A percentile compares a stretch with the other conserved stretches of the same genome.
Conservation (phyloP, 345 rosid genomes). For the Carallia brachiata region DNA sequence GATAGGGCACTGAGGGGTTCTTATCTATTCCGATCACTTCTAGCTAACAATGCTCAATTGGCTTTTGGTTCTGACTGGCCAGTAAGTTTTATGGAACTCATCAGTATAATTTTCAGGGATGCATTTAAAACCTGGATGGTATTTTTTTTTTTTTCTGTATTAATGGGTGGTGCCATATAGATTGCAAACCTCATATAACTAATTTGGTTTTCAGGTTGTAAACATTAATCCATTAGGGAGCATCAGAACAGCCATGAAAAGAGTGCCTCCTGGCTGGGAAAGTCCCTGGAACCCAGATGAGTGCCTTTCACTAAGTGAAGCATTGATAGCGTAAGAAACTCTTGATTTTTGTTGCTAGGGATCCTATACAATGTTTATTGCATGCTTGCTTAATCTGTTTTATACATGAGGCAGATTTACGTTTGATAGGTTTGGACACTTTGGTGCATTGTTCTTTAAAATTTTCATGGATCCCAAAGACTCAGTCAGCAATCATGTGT, state of each 20-base stretch:
- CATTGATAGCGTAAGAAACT: slow-evolving; percentile 60
- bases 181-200: background rate
- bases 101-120: background rate
- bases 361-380: background rate
- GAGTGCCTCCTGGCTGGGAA: slow-evolving; percentile 71
- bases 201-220: slow-evolving; percentile 47
- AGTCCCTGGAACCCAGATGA: slow-evolving; percentile 76
- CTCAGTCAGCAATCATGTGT: too few relatives aligned
- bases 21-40: slow-evolving; percentile 58
- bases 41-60: slow-evolving; percentile 55
- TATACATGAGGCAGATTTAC: background rate
- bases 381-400: slow-evolving; percentile 12
- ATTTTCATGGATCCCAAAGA: too few relatives aligned
- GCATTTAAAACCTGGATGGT: background rate
- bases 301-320: slow-evolving; percentile 58
- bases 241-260: slow-evolving; percentile 68
- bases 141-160: background rate
- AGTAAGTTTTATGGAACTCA: slow-evolving; percentile 38
- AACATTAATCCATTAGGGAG: slow-evolving; percentile 64
- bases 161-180: background rate
- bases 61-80: slow-evolving; percentile 99
- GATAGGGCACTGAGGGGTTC: slow-evolving; percentile 69
- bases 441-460: too few relatives aligned
- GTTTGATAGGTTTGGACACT: too few relatives aligned
- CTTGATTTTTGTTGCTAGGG: slow-evolving; percentile 3